Conservation (phyloP, 768 basidiomycete genomes). For the Suillus paluster region DNA sequence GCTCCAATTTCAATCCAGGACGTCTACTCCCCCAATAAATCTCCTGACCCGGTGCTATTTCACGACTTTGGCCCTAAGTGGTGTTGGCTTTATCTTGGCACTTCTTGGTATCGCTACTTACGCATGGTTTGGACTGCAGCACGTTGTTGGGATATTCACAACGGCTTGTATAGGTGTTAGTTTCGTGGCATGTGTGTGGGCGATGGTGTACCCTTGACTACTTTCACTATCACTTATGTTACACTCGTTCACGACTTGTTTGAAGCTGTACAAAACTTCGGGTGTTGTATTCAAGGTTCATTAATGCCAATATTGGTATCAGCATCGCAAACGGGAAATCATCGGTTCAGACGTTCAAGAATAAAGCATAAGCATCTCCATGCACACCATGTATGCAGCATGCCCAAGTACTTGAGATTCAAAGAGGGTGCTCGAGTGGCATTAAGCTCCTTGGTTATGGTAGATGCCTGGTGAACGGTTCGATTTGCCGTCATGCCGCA, state of each 20-base stretch:
- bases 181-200: slow-evolving; percentile 27
- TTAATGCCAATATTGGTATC: background rate
- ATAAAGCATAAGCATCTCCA: background rate
- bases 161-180: slow-evolving; percentile 28
- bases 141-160: slow-evolving; percentile 28
- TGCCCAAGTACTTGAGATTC: background rate
- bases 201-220: slow-evolving; percentile 14
- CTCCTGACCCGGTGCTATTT: slow-evolving; percentile 30
- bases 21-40: slow-evolving; percentile 15
- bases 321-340: background rate
- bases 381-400: background rate
- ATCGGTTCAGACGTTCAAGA: background rate
- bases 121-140: slow-evolving; percentile 27
- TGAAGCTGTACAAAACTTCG: background rate
- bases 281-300: background rate
- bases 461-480: too few relatives aligned
- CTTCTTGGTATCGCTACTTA: slow-evolving; percentile 26
- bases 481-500: too few relatives aligned
- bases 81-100: slow-evolving; percentile 18
- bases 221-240: background rate
- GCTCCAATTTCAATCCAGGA: background rate
- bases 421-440: background rate
- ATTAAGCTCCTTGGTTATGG: too few relatives aligned
- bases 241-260: background rate
- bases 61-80: slow-evolving; percentile 26